Evolutionary conservation across 2,329 filamentous ascomycete genomes (phyloP), one percentile per base, ranked within the genome.

Genomic region (Trichoderma sp.): DNA sequence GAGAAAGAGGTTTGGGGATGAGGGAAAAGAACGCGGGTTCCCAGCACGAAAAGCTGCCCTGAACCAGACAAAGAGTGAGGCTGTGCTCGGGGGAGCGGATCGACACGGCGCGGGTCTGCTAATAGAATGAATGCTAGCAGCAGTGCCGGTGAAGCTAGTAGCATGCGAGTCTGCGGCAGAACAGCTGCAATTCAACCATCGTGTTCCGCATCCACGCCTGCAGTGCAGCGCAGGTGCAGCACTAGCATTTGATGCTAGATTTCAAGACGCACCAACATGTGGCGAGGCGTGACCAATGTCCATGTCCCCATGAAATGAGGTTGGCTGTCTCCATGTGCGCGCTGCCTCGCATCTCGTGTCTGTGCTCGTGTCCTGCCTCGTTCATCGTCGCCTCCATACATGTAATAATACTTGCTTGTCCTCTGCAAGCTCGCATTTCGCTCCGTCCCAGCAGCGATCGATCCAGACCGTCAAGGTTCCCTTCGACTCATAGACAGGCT

Each of bases 41-140:
- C 63, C 64, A 69, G 66, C 24, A 45, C 7, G 27, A 63, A 50
- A 29, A 64, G 38, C 69, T 29, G 18, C 41, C 33, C 45, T 62
- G 35, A 31, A 16, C 18, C 69, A 53, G 24, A 53, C 29, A 31
- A 71, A 64, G 38, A 60, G 24, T 68, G 72, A 74, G 72, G 72
- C 72, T 74, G 72, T 74, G 72, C 72, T 68, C 72, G 72, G 72
- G 59, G 53, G 12, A 64, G 24, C 59, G 68, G 68, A 74, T 74
- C 71, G 71, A 74, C 71, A 66, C 63, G 63, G 59, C 69, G 59
- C 59, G 69, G 69, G 69, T 72, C 69, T 33, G 59, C 27, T 60
- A 7, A 56, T 38, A 27, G 35, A 35, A 38, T 21, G 31, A 38
- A 38, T 64, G 59, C 59, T 29, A 64, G 62, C 12, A 63, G 27